Evolutionary conservation across 768 basidiomycete species (phyloP), one percentile per base, ranked within the genome.

Genomic region (Kwoniella europaea): DNA sequence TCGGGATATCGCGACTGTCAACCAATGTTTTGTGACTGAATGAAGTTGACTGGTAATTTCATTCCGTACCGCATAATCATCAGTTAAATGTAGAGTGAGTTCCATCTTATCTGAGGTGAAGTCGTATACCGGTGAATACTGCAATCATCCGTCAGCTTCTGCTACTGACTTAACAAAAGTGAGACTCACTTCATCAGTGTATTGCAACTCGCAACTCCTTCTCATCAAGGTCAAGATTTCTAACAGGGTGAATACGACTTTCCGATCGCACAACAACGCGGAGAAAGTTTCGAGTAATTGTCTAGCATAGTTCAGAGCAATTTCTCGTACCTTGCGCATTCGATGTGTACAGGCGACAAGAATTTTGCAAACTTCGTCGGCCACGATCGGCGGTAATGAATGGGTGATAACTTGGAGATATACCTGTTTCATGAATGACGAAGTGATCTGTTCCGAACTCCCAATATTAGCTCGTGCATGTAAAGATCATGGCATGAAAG

Each of bases 141-240:
- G 73, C 1, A 1, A 24, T 10, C 20, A 55, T 15, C 29, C 42
- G 41, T 71, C 35, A 59, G 60, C 43, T 43, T 35, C 12, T 46
- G 1, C 54, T 20, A 56, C 18, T 42, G 56, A 0, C 54, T 18
- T 27, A 29, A 29, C 41, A 10, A 61, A 16, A 62, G 15, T 5
- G 15, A 24, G 7, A 24, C 86, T 64, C 73, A 92, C 94, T 88
- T 98, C 96, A 84, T 98, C 93, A 3, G 88, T 85, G 75, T 89
- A 93, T 84, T 97, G 93, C 71, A 93, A 91, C 83, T 98, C 93
- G 78, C 92, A 93, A 0, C 93, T 90, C 59, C 90, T 88, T 69
- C 94, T 89, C 72, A 98, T 85, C 10, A 98, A 86, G 0, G 97
- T 98, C 69, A 99, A 86, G 56, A 93, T 90, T 78, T 99, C 96